phyloP scores from a whole-genome alignment of 257 asterid genomes.

The Solanum dulcamara region DNA sequence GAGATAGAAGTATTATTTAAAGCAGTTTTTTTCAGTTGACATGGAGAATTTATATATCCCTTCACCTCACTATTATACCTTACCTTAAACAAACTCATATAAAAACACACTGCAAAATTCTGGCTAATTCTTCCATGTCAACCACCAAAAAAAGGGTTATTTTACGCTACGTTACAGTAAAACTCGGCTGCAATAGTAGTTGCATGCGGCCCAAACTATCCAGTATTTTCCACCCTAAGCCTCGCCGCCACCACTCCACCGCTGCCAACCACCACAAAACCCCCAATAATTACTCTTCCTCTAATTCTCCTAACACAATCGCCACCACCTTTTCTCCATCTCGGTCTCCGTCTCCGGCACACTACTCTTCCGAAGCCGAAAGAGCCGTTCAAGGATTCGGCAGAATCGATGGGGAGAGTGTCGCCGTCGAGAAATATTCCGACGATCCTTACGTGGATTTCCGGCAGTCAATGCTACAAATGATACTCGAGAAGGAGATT shows the following conservation, averaged over 20 bases:
- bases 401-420: slow-evolving; percentile 48
- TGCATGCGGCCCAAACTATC: slow-evolving; percentile 49
- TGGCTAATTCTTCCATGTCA: slow-evolving; percentile 19
- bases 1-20: not conserved
- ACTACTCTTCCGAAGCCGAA: slow-evolving; percentile 25
- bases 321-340: slow-evolving; percentile 33
- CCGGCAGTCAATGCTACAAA: slow-evolving; percentile 88
- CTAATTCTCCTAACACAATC: slow-evolving; percentile 39
- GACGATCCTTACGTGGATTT: slow-evolving; percentile 81
- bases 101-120: not conserved
- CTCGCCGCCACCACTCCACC: slow-evolving; percentile 4
- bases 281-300: slow-evolving; percentile 19
- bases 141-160: slow-evolving; percentile 26
- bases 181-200: slow-evolving; percentile 49
- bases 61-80: not conserved
- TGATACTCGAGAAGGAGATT: slow-evolving; percentile 73
- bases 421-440: slow-evolving; percentile 84
- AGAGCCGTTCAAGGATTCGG: slow-evolving; percentile 66
- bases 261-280: not conserved
- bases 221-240: slow-evolving; percentile 47
- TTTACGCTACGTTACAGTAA: slow-evolving; percentile 32
- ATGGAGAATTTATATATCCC: not conserved
- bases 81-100: not conserved
- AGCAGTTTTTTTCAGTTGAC: not conserved
- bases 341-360: slow-evolving; percentile 8